Evolutionary conservation across 2,329 filamentous ascomycete genomes (phyloP), one percentile per base, ranked within the genome.

Genomic region (Gremmenia infestans): DNA sequence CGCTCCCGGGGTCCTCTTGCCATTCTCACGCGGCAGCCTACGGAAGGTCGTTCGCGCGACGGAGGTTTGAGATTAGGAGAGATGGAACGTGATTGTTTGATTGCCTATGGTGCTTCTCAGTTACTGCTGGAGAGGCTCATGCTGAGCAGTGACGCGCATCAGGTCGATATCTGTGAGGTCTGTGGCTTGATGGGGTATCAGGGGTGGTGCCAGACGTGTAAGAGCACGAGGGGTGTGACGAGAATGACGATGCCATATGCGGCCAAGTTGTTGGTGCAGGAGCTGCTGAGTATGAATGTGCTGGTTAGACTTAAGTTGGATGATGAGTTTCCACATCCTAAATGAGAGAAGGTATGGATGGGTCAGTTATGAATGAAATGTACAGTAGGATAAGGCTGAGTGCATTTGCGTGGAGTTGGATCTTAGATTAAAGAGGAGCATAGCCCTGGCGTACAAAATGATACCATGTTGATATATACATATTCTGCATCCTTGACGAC

Each of bases 241-340:
- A 87, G 88, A 72, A 96, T 99, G 88, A 93, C 87, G 36, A 95
- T 99, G 81, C 94, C 94, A 36, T 99, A 99, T 73, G 94, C 94
- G 17, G 94, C 94, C 0, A 97, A 99, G 80, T 75, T 99, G 69
- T 76, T 99, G 54, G 90, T 97, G 49, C 94, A 99, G 76, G 94
- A 99, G 75, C 74, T 99, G 67, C 87, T 96, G 69, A 96, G 91
- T 72, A 99, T 99, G 94, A 99, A 99, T 72, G 91, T 99, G n/a
- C 89, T 92, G 60, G 93, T 96, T 57, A 81, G 89, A 56, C 77
- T 99, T 74, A 89, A 93, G 76, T 75, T 99, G 63, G 91, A 91
- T 67, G 94, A 99, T 70, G 91, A 97, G 74, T 99, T 99, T 72
- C 91, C 91, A 11, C 67, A 70, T 58, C 63, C 62, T 1, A 61